Evolutionary conservation across 2,329 filamentous ascomycete genomes (phyloP), one percentile per base, ranked within the genome.

Genomic region (Aureobasidium sp.): DNA sequence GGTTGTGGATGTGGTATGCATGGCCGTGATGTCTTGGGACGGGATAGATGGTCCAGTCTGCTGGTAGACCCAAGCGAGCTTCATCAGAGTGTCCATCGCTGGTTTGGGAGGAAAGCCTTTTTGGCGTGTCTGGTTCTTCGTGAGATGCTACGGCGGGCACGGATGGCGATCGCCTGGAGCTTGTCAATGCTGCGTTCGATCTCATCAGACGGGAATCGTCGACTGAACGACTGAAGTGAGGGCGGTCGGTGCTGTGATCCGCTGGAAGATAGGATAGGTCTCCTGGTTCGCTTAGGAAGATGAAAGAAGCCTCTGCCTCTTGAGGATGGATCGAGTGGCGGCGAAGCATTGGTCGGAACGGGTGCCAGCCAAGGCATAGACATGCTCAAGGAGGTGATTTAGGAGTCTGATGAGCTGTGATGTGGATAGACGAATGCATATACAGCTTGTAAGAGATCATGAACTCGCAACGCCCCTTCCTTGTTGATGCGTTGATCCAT

Each of bases 261-360:
- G 29, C 27, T 1, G 55, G 55, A 36, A 47, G 27, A 27, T 59
- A 59, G 0, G 34, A 37, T 9, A 48, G 29, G 15, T 59, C 56
- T n/a, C 56, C 56, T 29, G 29, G 23, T 20, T 59, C 34, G 44
- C 56, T 59, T 13, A 59, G 56, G 56, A 48, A 59, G 34, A n/a
- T 48, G 56, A 59, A 59, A 29, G 42, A 48, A 48, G 20, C 44
- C 26, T 59, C 56, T 26, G 20, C 20, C 15, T 59, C 55, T 27
- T 41, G 42, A 20, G 56, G 56, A 23, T 59, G 56, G 7, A 59
- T 47, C 13, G 56, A 48, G 32, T 59, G 56, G 34, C 56, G 42
- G 32, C 56, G 42, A 39, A 34, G 27, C 52, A 57, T 48, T 57
- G 27, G 37, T 46, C 5, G 29, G 37, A 15, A 5, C 13, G 5